phyloP scores from a whole-genome alignment of 441 rosid species.

The Breynia disticha region DNA sequence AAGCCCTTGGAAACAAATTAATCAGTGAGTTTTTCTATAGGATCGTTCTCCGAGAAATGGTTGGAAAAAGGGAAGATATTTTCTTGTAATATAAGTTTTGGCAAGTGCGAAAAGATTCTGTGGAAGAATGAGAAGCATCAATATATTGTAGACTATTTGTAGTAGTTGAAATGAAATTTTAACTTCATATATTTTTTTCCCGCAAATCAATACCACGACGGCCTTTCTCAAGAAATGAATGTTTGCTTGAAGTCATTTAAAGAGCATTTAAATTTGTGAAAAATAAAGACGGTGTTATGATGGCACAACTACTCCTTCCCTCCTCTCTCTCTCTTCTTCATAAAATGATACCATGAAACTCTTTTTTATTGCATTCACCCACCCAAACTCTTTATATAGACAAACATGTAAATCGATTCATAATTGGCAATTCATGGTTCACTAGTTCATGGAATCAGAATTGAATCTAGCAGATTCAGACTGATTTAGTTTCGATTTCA shows the following conservation, averaged over 20 bases:
- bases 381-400: conserved; percentile 12
- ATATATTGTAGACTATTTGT: not conserved
- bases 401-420: not conserved
- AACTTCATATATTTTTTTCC: not conserved
- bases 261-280: conserved; percentile 24
- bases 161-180: too few species aligned
- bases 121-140: conserved; percentile 10
- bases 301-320: conserved; percentile 19
- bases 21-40: conserved; percentile 21
- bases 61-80: conserved; percentile 8
- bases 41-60: conserved; percentile 8
- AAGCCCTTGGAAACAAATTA: conserved; percentile 29
- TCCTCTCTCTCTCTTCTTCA: conserved; percentile 15
- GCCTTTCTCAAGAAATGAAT: conserved; percentile 34
- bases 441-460: too few species aligned
- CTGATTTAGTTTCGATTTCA: too few species aligned
- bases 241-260: conserved; percentile 31
- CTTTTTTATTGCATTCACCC: conserved; percentile 34
- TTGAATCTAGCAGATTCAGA: too few species aligned
- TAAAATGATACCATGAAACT: conserved; percentile 9
- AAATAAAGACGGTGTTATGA: conserved; percentile 19
- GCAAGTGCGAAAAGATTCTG: conserved; percentile 33
- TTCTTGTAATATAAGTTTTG: conserved; percentile 15
- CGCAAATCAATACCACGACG: not conserved
- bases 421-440: too few species aligned